These are phyloP conservation scores for Tolypocladium paradoxum DNA, from an alignment of 2,329 filamentous ascomycete species.

Conservation along the genomic window DNA sequence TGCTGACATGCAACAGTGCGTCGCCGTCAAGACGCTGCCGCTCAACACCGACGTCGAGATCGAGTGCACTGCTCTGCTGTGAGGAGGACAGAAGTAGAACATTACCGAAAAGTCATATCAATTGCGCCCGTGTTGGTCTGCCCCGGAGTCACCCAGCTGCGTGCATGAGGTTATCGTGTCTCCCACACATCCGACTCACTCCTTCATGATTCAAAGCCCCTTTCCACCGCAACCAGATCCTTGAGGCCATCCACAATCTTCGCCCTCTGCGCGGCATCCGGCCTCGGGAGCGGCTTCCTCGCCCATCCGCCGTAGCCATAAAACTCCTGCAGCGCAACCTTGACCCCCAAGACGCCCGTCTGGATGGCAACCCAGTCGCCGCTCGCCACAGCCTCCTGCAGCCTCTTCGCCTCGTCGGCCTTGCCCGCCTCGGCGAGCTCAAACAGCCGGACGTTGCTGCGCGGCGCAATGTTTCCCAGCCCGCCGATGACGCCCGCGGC, in stretches of 20 bases:
- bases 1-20: conserved; percentile 12
- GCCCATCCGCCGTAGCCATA: conserved; percentile 54
- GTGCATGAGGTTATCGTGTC: neutral
- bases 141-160: neutral
- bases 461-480: conserved; percentile 59
- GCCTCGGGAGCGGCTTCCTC: conserved; percentile 51
- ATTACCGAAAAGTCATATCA: neutral
- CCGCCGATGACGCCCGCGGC: conserved; percentile 65
- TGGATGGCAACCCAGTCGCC: conserved; percentile 62
- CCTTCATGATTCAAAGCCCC: conserved; percentile 26
- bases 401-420: conserved; percentile 43
- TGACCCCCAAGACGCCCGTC: conserved; percentile 57
- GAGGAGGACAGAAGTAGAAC: neutral
- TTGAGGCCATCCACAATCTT: conserved; percentile 43
- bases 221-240: conserved; percentile 58
- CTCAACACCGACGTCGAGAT: conserved; percentile 22
- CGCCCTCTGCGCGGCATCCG: conserved; percentile 44
- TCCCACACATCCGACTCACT: neutral
- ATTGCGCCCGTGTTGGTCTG: neutral
- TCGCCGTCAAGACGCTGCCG: conserved; percentile 23
- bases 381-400: conserved; percentile 53
- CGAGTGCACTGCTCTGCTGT: conserved; percentile 20
- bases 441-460: conserved; percentile 49
- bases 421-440: conserved; percentile 49
- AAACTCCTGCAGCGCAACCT: conserved; percentile 50